Evolutionary conservation across 345 rosid genomes (phyloP).

Genomic region (Populus pruinosa): DNA sequence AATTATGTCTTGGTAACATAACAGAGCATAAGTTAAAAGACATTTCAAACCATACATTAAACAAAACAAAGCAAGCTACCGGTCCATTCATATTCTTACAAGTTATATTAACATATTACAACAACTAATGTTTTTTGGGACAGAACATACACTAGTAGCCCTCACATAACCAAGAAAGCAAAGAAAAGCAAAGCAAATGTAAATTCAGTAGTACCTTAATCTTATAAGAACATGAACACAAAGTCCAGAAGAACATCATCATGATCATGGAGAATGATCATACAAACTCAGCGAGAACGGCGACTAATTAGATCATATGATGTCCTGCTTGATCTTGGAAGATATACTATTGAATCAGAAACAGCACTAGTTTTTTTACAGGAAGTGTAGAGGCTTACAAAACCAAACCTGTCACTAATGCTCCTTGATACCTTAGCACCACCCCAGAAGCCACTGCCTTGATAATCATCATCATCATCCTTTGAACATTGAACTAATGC

Average conservation of each 20-base stretch:
- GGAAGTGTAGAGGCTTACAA: constrained; percentile 54
- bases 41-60: not conserved
- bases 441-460: constrained; percentile 4
- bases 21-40: not conserved
- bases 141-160: not conserved
- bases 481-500: constrained; percentile 79
- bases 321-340: constrained; percentile 46
- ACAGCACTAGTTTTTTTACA: constrained; percentile 65
- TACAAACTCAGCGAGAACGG: constrained; percentile 20
- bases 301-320: constrained; percentile 35
- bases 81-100: not conserved
- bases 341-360: constrained; percentile 65
- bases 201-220: not conserved
- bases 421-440: constrained; percentile 36
- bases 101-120: constrained; percentile 8
- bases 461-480: constrained; percentile 26
- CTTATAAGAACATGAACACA: constrained; percentile 1
- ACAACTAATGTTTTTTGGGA: not conserved
- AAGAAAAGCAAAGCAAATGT: not conserved
- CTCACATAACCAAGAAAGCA: not conserved
- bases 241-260: not conserved
- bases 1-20: not conserved
- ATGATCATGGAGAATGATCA: not conserved
- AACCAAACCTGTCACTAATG: constrained; percentile 47
- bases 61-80: constrained; percentile 3